Base-by-base conservation (phyloP, 2,329 filamentous ascomycete genomes). In the Fonsecaea pedrosoi region DNA sequence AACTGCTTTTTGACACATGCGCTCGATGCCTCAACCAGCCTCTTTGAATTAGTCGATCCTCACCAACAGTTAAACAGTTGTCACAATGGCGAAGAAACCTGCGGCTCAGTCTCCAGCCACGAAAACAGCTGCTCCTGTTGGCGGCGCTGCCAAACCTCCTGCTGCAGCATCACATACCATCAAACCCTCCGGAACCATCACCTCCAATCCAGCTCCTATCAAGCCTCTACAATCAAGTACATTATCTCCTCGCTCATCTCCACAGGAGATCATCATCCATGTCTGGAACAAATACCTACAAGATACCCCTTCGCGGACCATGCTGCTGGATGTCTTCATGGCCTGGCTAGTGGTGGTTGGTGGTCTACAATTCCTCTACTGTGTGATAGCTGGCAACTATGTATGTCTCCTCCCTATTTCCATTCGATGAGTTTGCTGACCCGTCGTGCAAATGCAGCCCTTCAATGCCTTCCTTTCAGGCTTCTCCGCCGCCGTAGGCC, bases 391-490 rank as follows among this genome's bases (percentile, higher is more conserved):
- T 62, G 95, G 95, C 72, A 98, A 97, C 81, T 99, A 94, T 76
- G 95, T 99, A 86, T 69, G 92, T 87, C 56, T 45, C 21, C 56
- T 45, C 21, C 56, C 12, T 45, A 25, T 25, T 25, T 53, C 30
- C 21, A 21, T 4, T 7, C 6, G 18, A 15, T 25, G 50, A 53
- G 21, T 10, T 35, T 21, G 34, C 59, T 61, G 45, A 61, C 18
- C 12, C 3, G 21, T 45, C 13, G 18, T 54, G 53, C 18, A 45
- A 32, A 58, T 57, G 56, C 76, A 98, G 94, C 95, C 95, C 9
- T 99, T 99, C 85, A 99, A 99, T 79, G 95, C 96, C 71, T 99
- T 99, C 83, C 88, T 99, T 37, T 92, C 94, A 37, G 96, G 95
- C 56, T 99, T 99, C 83, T 89, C 88, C 69, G 92, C 94, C 15